Evolutionary conservation across 257 asterid species (phyloP), one percentile per base, ranked within the genome.

Genomic region (Rehmannia glutinosa): DNA sequence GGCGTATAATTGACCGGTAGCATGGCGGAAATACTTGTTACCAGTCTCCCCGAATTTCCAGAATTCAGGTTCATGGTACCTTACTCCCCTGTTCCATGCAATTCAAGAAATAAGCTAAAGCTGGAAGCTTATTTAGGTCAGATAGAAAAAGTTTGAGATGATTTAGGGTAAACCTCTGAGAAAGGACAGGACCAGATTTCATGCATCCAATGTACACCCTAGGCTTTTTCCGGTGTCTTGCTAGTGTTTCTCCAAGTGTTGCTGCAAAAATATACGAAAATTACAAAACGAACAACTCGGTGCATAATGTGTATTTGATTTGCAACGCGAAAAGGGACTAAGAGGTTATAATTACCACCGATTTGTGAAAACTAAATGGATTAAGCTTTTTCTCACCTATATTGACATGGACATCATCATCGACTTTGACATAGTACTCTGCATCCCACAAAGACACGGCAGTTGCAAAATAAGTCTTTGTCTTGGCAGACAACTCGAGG

Each of bases 41-140:
- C 98, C 98, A 0, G 78, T 24, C 79, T 89, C 98, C 19, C 98
- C 98, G 10, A 92, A 92, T 70, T 92, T 92, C 98, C 98, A 92
- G 45, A 82, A 71, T 54, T 92, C 98, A 0, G 98, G 98, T 52
- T 92, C 98, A 42, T 92, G 94, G 80, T 92, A 92, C 75, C 97
- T 74, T 36, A 92, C 97, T 68, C 98, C 98, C 77, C 97, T 92
- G 89, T 60, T 54, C 30, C 49, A 73, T 46, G 8, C 21, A 59
- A 66, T 43, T 24, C 27, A 16, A 45, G 19, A 56, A 45, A 8
- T 49, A 19, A 77, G 56, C 62, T 32, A 6, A 61, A 24, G 24
- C 20, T 28, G 16, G 13, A 19, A 59, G 32, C 32, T 54, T 15
- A 54, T 36, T 28, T 20, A 24, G 8, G 17, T 6, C 23, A 1